These are phyloP conservation scores for Cruciata laevipes DNA, from an alignment of 257 asterid species.

Conservation along the genomic window DNA sequence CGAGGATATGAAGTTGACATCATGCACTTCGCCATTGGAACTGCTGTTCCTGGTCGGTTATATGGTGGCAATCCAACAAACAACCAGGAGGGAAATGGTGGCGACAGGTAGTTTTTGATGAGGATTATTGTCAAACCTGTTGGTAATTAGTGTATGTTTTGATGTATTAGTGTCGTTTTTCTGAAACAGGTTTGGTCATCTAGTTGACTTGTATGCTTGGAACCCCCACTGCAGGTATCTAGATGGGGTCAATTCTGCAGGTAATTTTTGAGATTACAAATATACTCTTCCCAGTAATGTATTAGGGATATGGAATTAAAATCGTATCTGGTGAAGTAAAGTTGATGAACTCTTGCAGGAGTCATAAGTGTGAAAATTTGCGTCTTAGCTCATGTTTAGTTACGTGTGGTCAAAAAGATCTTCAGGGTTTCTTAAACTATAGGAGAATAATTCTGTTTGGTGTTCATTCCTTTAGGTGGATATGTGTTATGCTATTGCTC, in stretches of 20 bases:
- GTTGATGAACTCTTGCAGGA: not conserved
- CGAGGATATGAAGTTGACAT: constrained; percentile 82
- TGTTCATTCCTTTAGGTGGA: not conserved
- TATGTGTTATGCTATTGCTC: not conserved
- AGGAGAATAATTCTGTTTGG: not conserved
- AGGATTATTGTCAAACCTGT: not conserved
- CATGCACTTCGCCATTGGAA: constrained; percentile 83
- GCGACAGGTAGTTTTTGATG: constrained; percentile 38
- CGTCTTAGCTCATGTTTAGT: not conserved
- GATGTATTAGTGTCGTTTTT: constrained; percentile 11
- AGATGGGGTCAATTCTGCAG: constrained; percentile 55
- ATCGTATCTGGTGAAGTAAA: not conserved
- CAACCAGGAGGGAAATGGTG: constrained; percentile 39
- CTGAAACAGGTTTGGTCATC: constrained; percentile 45
- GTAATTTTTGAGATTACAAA: constrained; percentile 25
- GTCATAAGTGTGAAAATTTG: not conserved
- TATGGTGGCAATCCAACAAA: constrained; percentile 51
- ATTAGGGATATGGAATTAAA: not conserved
- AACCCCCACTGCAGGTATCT: constrained; percentile 62
- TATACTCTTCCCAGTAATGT: not conserved
- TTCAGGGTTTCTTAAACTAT: constrained; percentile 1
- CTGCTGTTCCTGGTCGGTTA: constrained; percentile 81
- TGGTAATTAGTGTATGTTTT: not conserved
- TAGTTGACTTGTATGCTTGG: constrained; percentile 79
- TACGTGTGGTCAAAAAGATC: not conserved